Conservation (phyloP, 331 rosid species). For the Rosa hybrid region DNA sequence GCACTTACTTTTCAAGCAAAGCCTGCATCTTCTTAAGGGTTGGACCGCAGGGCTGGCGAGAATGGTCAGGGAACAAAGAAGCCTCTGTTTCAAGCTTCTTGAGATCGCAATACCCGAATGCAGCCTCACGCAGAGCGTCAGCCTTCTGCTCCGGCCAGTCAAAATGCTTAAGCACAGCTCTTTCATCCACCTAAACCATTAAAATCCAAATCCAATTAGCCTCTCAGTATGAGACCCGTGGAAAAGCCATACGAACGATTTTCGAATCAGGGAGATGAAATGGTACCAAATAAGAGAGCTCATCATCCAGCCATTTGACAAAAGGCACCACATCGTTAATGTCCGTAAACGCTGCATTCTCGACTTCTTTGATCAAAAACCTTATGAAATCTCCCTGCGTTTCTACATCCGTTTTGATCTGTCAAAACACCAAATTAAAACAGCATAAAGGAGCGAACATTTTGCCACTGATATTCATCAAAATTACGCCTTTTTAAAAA, state of each 20-base stretch:
- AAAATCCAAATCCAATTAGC: background rate
- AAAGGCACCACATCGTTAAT: conserved; percentile 93
- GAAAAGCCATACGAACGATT: background rate
- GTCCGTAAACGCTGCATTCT: conserved; percentile 75
- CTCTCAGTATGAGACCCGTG: no score
- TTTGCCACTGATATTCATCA: conserved; percentile 25
- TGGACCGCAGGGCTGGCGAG: conserved; percentile 78
- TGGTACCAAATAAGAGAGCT: conserved; percentile 81
- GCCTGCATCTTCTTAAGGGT: conserved; percentile 97
- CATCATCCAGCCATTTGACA: conserved; percentile 98
- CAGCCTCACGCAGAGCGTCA: conserved; percentile 94
- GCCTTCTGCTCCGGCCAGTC: conserved; percentile 99
- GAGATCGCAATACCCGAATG: conserved; percentile 87
- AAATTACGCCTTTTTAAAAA: conserved; percentile 33
- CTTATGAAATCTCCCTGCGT: conserved; percentile 93
- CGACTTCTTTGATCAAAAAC: conserved; percentile 88
- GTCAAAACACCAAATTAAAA: conserved; percentile 19
- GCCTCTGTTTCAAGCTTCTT: conserved; percentile 92
- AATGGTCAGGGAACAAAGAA: conserved; percentile 67
- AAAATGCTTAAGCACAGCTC: conserved; percentile 97
- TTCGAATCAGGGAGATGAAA: background rate
- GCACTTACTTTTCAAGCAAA: conserved; percentile 71
- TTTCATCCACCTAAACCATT: conserved; percentile 77
- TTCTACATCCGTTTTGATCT: conserved; percentile 96
- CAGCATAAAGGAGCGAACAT: background rate